phyloP scores from a whole-genome alignment of 805 yeast species.

The Yarrowia deformans region DNA sequence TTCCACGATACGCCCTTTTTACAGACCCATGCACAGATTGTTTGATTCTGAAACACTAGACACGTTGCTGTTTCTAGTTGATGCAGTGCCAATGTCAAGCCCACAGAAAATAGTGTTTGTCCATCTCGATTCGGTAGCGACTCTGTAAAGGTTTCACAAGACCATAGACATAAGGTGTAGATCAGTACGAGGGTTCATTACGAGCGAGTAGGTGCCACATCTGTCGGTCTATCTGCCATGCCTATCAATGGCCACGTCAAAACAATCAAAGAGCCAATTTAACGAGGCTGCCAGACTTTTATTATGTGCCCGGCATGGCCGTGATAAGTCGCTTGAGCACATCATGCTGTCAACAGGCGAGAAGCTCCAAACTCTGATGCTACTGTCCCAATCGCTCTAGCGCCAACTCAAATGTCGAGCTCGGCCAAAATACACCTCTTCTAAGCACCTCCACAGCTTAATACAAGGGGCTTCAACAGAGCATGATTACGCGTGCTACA shows the following conservation, averaged over 20 bases:
- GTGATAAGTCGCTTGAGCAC: not conserved
- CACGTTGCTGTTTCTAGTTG: constrained; percentile 34
- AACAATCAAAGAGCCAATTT: no score
- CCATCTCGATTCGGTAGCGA: constrained; percentile 34
- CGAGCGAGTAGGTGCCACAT: no score
- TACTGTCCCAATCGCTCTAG: no score
- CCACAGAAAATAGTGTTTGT: not conserved
- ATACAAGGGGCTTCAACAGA: constrained; percentile 14
- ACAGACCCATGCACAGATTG: constrained; percentile 15
- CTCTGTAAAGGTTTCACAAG: constrained; percentile 13
- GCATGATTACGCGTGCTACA: constrained; percentile 23
- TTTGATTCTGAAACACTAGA: constrained; percentile 30
- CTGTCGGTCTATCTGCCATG: no score
- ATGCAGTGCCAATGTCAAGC: constrained; percentile 5
- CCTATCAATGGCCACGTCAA: no score
- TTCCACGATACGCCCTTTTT: constrained; percentile 3
- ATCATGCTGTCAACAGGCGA: constrained; percentile 22
- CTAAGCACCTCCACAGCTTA: constrained; percentile 21
- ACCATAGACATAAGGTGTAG: constrained; percentile 25
- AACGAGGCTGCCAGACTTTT: not conserved
- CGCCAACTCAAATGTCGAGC: not conserved
- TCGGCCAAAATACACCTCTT: constrained; percentile 25
- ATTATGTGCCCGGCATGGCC: not conserved
- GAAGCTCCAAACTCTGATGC: constrained; percentile 1
- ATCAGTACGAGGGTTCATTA: constrained; percentile 8